Base-by-base conservation (phyloP, 305 asterid species). In the Plantago lanceolata region DNA sequence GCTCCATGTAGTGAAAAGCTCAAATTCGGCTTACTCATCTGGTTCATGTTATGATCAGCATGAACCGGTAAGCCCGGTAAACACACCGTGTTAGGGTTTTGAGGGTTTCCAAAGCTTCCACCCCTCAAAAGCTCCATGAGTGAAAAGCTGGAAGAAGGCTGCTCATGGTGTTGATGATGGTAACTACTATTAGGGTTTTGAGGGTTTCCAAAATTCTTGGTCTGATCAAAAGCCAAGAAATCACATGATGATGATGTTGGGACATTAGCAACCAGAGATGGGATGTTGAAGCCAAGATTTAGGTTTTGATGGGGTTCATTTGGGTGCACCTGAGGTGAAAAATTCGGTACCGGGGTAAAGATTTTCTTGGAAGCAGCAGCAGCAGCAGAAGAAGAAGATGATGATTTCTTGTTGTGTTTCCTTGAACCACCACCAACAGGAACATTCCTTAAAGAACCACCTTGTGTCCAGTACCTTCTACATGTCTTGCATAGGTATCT, bases 381-480 rank as follows among this genome's bases (percentile, higher is more conserved):
- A n/a, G n/a, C n/a, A n/a, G n/a, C n/a, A n/a, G n/a, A n/a, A n/a
- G 71, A 6, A 26, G 68, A 8, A 15, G 76, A 31, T 0, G 75
- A 73, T 2, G 81, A 53, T 70, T 81, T 68, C 47, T 69, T 76
- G 79, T 75, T 73, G 40, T 33, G 40, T 28, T 78, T 81, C 4
- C 86, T 59, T 0, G 83, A 77, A 18, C 81, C 86, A 13, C 86
- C 86, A 15, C 86, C 86, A 24, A 81, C 86, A 0, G 86, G 86
- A 28, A 81, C 86, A 61, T 68, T 81, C 4, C 84, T 59, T 1
- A 81, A n/a, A 0, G 83, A 73, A 14, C 86, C 86, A 0, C 86
- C 86, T 26, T 72, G 71, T 6, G 85, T 80, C 85, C 85, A 80
- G 15, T 80, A 80, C 70, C 86, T 68, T 35, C 87, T 70, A 19